Percentiles rank a stretch among this genome's conserved stretches.
phyloP scores from a whole-genome alignment of 768 basidiomycete genomes.

The Phaffia tasmanica region DNA sequence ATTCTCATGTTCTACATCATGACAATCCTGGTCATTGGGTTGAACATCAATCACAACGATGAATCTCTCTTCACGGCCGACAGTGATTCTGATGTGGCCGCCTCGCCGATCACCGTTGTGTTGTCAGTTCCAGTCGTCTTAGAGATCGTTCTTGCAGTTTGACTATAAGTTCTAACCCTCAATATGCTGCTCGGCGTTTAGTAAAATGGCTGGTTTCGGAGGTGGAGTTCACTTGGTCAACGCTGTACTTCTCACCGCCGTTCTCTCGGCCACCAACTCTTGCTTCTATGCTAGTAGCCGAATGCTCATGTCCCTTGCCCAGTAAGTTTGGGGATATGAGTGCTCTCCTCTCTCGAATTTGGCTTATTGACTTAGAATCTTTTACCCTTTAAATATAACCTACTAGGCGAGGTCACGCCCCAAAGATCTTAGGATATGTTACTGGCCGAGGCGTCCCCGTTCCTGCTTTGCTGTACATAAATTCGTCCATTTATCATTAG shows the following conservation, averaged over 20 bases:
- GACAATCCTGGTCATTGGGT: constrained; percentile 63
- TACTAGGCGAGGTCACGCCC: too few species aligned
- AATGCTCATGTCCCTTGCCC: constrained; percentile 52
- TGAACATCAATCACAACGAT: constrained; percentile 59
- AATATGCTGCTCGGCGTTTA: too few species aligned
- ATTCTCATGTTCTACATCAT: constrained; percentile 59
- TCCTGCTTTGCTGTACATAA: too few species aligned
- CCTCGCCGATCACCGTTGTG: constrained; percentile 80
- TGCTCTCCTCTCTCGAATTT: not conserved
- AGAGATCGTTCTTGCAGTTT: too few species aligned
- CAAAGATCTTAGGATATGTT: too few species aligned
- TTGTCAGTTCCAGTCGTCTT: constrained; percentile 40
- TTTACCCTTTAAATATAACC: too few species aligned
- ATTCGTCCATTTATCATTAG: too few species aligned
- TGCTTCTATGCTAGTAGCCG: constrained; percentile 59
- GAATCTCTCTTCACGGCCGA: constrained; percentile 52
- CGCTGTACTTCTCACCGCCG: constrained; percentile 57
- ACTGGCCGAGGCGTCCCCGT: too few species aligned
- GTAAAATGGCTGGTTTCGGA: too few species aligned
- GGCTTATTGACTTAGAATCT: too few species aligned
- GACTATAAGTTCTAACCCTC: too few species aligned
- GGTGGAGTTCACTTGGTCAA: constrained; percentile 47
- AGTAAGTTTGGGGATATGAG: constrained; percentile 51
- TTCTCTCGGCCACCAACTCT: constrained; percentile 53
- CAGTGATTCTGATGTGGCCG: constrained; percentile 40